Conservation (phyloP, 2,329 filamentous ascomycete species). For the Lachnellula arida region DNA sequence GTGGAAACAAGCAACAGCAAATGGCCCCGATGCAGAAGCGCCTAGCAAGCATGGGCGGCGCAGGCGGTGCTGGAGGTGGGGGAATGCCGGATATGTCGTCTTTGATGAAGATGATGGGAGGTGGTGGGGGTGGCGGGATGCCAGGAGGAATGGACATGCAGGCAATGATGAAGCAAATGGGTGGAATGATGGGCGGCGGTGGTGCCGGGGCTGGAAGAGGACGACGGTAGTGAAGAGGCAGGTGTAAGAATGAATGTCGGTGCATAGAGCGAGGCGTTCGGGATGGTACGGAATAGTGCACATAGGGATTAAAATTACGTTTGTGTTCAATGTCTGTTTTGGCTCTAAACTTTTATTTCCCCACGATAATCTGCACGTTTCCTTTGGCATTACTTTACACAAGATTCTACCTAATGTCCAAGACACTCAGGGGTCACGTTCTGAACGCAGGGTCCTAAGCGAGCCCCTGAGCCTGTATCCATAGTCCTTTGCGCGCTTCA, state of each 20-base stretch:
- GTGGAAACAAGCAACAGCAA: slow-evolving; percentile 87
- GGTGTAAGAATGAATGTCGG: neutral
- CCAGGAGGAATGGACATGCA: slow-evolving; percentile 68
- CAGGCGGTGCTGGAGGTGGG: slow-evolving; percentile 49
- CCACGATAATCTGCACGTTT: too few relatives aligned
- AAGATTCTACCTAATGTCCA: too few relatives aligned
- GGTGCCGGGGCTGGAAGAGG: slow-evolving; percentile 28
- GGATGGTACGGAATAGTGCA: neutral
- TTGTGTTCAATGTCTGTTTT: neutral
- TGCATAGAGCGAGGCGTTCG: slow-evolving; percentile 14
- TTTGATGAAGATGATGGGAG: slow-evolving; percentile 88
- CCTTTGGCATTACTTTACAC: too few relatives aligned
- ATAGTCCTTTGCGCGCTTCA: too few relatives aligned
- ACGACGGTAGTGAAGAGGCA: slow-evolving; percentile 15
- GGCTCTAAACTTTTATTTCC: too few relatives aligned
- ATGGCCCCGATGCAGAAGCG: slow-evolving; percentile 97
- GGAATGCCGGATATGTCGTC: slow-evolving; percentile 78
- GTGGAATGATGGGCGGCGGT: slow-evolving; percentile 42
- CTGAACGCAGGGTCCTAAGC: too few relatives aligned
- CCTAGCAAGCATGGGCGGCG: slow-evolving; percentile 86
- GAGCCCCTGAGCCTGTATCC: too few relatives aligned
- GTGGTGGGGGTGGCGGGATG: slow-evolving; percentile 54
- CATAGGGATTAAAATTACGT: neutral
- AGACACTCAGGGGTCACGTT: too few relatives aligned
- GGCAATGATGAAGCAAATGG: slow-evolving; percentile 73